A percentile compares a stretch with the other conserved stretches of the same genome.
Conservation (phyloP, 306 rosid genomes). For the Phaseolus lunatus region DNA sequence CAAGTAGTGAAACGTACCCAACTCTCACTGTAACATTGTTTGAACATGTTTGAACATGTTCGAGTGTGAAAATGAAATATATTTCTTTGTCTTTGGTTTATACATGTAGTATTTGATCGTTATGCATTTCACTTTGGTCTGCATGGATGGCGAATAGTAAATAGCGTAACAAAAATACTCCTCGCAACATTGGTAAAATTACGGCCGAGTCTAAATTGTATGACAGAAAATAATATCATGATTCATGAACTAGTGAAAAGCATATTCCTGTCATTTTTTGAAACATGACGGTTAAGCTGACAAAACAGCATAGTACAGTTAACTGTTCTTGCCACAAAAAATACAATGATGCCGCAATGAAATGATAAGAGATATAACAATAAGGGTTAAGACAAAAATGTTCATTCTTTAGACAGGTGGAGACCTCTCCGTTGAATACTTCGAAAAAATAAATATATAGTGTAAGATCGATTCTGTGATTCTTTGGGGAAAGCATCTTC, state of each 20-base stretch:
- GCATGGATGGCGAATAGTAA: neutral
- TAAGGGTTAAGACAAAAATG: neutral
- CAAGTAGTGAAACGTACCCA: slow-evolving; percentile 30
- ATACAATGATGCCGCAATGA: slow-evolving; percentile 7
- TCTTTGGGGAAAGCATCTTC: slow-evolving; percentile 41
- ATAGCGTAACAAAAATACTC: no score
- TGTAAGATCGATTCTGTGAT: slow-evolving; percentile 22
- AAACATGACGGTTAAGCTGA: slow-evolving; percentile 9
- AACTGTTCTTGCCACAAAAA: slow-evolving; percentile 33
- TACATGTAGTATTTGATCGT: neutral
- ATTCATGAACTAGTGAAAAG: no score
- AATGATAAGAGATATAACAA: slow-evolving; percentile 14
- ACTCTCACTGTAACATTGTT: no score
- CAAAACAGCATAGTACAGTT: slow-evolving; percentile 29
- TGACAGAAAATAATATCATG: neutral
- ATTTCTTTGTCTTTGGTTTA: neutral
- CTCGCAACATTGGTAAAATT: neutral
- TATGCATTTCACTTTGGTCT: neutral
- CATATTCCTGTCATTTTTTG: neutral
- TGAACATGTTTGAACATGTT: neutral
- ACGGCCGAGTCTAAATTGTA: neutral
- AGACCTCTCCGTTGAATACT: slow-evolving; percentile 31
- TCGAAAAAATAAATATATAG: neutral
- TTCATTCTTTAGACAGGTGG: slow-evolving; percentile 5
- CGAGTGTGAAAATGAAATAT: neutral